A percentile compares a stretch with the other conserved stretches of the same genome.
phyloP scores from a whole-genome alignment of 495 filamentous ascomycete species.

The Lophiotrema nucula region DNA sequence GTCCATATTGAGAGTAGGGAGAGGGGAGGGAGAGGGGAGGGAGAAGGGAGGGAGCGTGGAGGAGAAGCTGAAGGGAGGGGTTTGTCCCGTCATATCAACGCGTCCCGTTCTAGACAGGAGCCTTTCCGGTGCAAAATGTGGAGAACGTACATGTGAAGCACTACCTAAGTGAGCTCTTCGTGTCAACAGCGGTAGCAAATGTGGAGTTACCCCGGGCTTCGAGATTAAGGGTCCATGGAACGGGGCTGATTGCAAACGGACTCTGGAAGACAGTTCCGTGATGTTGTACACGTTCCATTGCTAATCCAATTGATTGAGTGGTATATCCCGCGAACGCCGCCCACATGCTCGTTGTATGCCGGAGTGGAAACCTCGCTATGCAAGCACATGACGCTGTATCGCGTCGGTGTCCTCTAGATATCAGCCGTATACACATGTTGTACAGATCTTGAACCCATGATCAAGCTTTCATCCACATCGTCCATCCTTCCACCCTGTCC shows the following conservation, averaged over 20 bases:
- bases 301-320: background rate
- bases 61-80: background rate
- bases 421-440: background rate
- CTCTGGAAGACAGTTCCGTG: too few species aligned
- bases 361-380: conserved; percentile 21
- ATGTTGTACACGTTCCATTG: background rate
- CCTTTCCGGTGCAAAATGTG: too few species aligned
- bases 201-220: too few species aligned
- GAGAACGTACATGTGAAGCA: too few species aligned
- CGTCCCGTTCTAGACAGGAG: too few species aligned
- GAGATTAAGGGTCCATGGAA: too few species aligned
- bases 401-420: conserved; percentile 1
- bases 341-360: conserved; percentile 2
- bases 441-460: conserved; percentile 1
- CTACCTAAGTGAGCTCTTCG: too few species aligned
- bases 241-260: too few species aligned
- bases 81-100: background rate
- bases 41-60: background rate
- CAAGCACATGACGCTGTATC: background rate
- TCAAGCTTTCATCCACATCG: conserved; percentile 42
- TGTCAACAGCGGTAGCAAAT: too few species aligned
- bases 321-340: background rate
- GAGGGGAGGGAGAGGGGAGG: background rate
- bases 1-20: background rate
- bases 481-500: conserved; percentile 90